Evolutionary conservation across 2,329 filamentous ascomycete genomes (phyloP).

Genomic region (Fusarium begoniae): DNA sequence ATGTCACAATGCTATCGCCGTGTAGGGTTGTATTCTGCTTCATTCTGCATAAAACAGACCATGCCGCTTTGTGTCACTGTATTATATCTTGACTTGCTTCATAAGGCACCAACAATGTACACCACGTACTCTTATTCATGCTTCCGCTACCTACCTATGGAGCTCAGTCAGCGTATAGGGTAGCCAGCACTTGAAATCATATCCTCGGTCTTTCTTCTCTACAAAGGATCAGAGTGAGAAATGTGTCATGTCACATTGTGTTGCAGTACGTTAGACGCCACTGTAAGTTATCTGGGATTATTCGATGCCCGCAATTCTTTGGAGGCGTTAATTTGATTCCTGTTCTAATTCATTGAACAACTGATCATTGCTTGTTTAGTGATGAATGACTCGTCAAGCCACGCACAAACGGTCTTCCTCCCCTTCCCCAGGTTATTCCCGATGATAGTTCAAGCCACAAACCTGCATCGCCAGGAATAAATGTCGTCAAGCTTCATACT

Average conservation of each 20-base stretch:
- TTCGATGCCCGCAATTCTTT: neutral
- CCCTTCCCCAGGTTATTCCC: neutral
- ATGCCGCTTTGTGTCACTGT: neutral
- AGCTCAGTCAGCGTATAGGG: neutral
- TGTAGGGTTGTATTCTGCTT: neutral
- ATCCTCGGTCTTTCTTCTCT: neutral
- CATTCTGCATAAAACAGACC: neutral
- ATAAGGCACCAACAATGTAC: neutral
- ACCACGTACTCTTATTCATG: neutral
- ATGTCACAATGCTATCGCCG: neutral
- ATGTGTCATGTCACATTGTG: neutral
- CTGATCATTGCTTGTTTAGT: neutral
- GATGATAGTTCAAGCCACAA: neutral
- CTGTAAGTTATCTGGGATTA: neutral
- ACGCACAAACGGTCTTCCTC: neutral
- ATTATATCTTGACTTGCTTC: neutral
- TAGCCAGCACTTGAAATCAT: neutral
- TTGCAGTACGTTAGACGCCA: neutral
- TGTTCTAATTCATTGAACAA: neutral
- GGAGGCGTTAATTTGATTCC: neutral
- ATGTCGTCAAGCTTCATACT: conserved; percentile 11
- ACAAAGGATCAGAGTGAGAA: neutral
- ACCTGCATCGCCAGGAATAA: neutral
- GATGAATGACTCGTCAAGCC: conserved; percentile 28
- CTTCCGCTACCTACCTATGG: neutral